Evolutionary conservation across 2,329 filamentous ascomycete genomes (phyloP).

Genomic region (Xylaria sp.): DNA sequence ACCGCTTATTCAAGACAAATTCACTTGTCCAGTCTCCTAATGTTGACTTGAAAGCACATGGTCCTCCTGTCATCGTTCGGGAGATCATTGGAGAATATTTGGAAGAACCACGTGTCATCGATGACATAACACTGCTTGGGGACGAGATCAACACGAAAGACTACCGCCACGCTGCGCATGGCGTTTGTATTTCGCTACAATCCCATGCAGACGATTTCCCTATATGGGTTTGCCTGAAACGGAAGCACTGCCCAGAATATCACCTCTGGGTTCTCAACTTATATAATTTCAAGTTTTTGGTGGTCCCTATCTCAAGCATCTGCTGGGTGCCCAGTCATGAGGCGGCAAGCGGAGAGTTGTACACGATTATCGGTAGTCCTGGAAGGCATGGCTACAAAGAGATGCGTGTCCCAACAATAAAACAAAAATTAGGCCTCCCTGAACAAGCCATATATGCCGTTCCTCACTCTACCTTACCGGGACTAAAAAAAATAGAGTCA

Average conservation of each 20-base stretch:
- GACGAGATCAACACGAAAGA: conserved; percentile 31
- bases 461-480: conserved; percentile 6
- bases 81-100: conserved; percentile 38
- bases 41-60: conserved; percentile 28
- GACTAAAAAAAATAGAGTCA: conserved; percentile 11
- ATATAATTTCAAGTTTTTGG: conserved; percentile 30
- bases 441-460: conserved; percentile 7
- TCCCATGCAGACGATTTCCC: conserved; percentile 31
- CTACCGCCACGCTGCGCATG: conserved; percentile 44
- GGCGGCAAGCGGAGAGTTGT: conserved; percentile 37
- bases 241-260: conserved; percentile 23
- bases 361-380: conserved; percentile 46
- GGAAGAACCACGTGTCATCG: conserved; percentile 40
- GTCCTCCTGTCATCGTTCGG: conserved; percentile 39
- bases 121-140: conserved; percentile 29
- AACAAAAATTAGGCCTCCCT: conserved; percentile 34
- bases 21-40: conserved; percentile 44
- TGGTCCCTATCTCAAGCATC: conserved; percentile 35
- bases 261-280: conserved; percentile 43
- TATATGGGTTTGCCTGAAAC: conserved; percentile 43
- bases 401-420: conserved; percentile 30
- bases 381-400: conserved; percentile 26
- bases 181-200: conserved; percentile 38
- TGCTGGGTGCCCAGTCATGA: conserved; percentile 46
- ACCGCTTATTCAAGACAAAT: conserved; percentile 40